These are phyloP conservation scores for Tilletiopsis washingtonensis DNA, from an alignment of 1,284 basidiomycete species.

Conservation along the genomic window DNA sequence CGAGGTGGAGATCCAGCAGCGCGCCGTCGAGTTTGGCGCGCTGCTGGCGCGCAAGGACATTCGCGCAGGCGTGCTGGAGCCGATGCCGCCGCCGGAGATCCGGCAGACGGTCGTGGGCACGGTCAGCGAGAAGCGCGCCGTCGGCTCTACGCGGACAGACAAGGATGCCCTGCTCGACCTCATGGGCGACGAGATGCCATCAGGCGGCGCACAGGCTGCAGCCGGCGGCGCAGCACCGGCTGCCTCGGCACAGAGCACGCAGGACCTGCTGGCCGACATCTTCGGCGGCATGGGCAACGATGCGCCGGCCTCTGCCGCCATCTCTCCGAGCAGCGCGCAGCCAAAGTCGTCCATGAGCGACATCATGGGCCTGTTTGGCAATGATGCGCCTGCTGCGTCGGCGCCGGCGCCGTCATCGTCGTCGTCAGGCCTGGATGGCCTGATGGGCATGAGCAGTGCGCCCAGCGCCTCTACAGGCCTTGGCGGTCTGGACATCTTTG, in stretches of 20 bases:
- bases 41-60: conserved; percentile 64
- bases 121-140: conserved; percentile 38
- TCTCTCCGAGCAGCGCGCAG: conserved; percentile 10
- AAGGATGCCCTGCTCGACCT: conserved; percentile 35
- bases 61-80: conserved; percentile 82
- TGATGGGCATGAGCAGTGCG: neutral
- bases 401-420: conserved; percentile 34
- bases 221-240: neutral
- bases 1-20: conserved; percentile 90
- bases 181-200: conserved; percentile 38
- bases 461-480: conserved; percentile 1
- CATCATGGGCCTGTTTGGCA: conserved; percentile 83
- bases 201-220: conserved; percentile 7
- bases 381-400: conserved; percentile 42
- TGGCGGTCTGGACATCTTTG: conserved; percentile 41
- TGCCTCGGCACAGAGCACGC: conserved; percentile 58
- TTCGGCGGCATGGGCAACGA: conserved; percentile 61
- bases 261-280: conserved; percentile 86
- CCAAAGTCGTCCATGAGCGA: conserved; percentile 66
- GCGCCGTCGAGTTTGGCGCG: conserved; percentile 86
- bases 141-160: conserved; percentile 34
- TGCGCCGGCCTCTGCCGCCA: conserved; percentile 8
- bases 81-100: conserved; percentile 96
- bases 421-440: neutral
- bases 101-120: conserved; percentile 49